Evolutionary conservation across 805 yeast genomes (phyloP), one percentile per base, ranked within the genome.

Genomic region (Nakazawaea molendinolei): DNA sequence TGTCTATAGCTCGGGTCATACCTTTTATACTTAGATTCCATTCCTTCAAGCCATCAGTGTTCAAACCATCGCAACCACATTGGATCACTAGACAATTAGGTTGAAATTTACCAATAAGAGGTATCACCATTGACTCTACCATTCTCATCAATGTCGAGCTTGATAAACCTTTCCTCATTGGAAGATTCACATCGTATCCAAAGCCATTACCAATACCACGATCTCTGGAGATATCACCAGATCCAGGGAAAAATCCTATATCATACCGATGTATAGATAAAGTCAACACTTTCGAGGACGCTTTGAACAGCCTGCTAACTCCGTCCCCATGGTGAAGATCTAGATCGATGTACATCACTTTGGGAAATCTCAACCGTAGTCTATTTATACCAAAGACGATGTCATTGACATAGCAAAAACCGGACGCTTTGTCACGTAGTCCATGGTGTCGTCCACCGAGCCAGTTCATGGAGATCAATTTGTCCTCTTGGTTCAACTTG

Each of bases 321-420:
- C 87, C 94, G 52, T 83, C 89, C 0, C 90, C 89, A 53, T 82
- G 89, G 51, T 83, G 94, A 6, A 83, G 52, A 53, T 83, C 94
- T 5, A 83, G 54, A 52, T 83, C 94, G 3, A 83, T 52, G 46
- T 83, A 83, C 48, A 76, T 58, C 1, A 83, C 61, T 23, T 53
- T 67, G 8, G 58, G 52, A 47, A 58, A 76, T 16, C 47, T 49
- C 17, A 62, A 59, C 23, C 89, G 52, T 10, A 82, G 58, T 25
- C 60, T 55, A 30, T 67, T 61, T 4, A 82, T 75, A 1, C 73
- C 69, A 10, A 83, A 47, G 0, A 74, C 79, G 6, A 80, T 68
- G 48, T 83, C 94, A 45, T 82, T 82, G 3, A 79, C 59, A 47
- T 82, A 82, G 49, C 92, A 82, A 48, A 77, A 82, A 3, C 90